Evolutionary conservation across 1,284 basidiomycete species (phyloP), one percentile per base, ranked within the genome.

Genomic region (Tilletia setariae): DNA sequence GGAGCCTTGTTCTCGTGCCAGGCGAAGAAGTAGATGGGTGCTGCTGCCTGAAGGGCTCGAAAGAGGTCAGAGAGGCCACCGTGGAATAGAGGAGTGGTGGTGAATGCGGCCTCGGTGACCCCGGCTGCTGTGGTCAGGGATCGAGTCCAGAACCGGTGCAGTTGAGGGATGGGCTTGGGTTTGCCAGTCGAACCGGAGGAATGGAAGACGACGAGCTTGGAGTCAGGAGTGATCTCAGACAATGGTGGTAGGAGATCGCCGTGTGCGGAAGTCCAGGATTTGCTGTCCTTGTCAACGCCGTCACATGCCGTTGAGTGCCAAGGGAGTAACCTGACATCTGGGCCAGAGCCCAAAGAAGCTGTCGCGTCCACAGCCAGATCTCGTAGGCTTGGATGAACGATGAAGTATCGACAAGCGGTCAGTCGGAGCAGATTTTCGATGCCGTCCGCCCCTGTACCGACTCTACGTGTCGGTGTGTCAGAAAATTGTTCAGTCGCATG

Each of bases 101-200:
- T 85, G 72, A 83, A 85, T 0, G 82, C 81, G 11, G 79, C 74
- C 8, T 75, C 68, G 61, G 75, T 70, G 70, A 70, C 51, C 2
- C 76, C 75, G 23, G 67, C 47, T 0, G 76, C 76, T 15, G 70
- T 65, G 62, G 68, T 49, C 43, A 76, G 65, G 4, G 74, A 73
- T 0, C 67, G 30, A 13, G 75, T 72, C 76, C 76, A 78, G 65
- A 76, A 76, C 21, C 78, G 78, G 63, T 83, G 72, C 11, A 72
- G 67, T 32, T 77, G 76, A 76, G 68, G 83, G 72, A 70, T 78
- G 53, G 56, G 77, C 35, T 88, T 86, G 9, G 84, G 84, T 63
- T 84, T 83, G 28, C 87, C 84, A 6, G 87, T 87, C 15, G 87
- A 88, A 44, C 88, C 88, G 0, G 85, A 86, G 2, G 88, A 88